These are phyloP conservation scores for Penicillium polonicum DNA, from an alignment of 2,329 filamentous ascomycete genomes.

Conservation along the genomic window DNA sequence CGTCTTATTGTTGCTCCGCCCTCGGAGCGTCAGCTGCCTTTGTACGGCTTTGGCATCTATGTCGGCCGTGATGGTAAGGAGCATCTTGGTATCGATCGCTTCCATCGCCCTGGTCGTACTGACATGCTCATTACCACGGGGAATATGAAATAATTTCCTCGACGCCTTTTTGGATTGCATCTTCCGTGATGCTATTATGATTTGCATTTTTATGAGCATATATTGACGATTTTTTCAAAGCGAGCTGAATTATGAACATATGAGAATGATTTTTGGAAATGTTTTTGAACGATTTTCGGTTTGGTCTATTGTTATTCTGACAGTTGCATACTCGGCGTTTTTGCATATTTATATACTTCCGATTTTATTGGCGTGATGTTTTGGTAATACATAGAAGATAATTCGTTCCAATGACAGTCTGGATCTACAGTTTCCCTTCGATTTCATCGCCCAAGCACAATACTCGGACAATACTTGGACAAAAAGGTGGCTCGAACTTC, in stretches of 20 bases:
- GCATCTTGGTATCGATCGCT: constrained; percentile 60
- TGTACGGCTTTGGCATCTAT: constrained; percentile 59
- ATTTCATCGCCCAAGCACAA: not conserved
- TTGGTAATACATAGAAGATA: not conserved
- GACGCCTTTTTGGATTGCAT: constrained; percentile 5
- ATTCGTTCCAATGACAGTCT: not conserved
- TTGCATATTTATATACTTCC: not conserved
- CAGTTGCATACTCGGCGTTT: constrained; percentile 13
- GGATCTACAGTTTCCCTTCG: not conserved
- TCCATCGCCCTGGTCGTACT: constrained; percentile 44
- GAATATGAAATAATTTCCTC: constrained; percentile 24
- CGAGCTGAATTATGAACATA: not conserved
- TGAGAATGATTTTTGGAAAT: not conserved
- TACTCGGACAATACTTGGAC: not conserved
- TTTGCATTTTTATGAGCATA: constrained; percentile 1
- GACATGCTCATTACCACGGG: constrained; percentile 46
- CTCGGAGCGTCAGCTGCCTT: constrained; percentile 38
- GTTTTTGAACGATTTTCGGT: not conserved
- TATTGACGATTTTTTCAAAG: constrained; percentile 1
- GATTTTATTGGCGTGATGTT: not conserved
- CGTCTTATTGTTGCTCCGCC: constrained; percentile 59
- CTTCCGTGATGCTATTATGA: too few relatives aligned
- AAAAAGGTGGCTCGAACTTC: not conserved
- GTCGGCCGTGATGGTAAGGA: constrained; percentile 59
- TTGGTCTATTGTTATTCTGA: not conserved